Conservation (phyloP, 148 eudicot species). For the Chenopodium suecicum region DNA sequence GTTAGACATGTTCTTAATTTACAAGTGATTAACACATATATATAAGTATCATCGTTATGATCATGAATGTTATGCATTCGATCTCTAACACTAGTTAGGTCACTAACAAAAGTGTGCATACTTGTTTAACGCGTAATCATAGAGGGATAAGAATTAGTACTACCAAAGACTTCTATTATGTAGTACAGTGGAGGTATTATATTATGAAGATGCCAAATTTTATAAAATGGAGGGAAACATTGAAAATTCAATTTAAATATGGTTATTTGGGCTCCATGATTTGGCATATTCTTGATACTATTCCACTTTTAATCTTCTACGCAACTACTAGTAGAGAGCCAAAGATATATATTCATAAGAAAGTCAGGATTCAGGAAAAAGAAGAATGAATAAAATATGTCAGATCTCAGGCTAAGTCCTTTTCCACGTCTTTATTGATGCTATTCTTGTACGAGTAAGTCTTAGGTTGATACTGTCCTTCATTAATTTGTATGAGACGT, state of each 20-base stretch:
- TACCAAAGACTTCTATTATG: background rate
- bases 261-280: background rate
- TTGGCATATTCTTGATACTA: constrained; percentile 2
- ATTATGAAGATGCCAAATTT: background rate
- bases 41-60: too few relatives aligned
- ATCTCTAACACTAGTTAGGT: background rate
- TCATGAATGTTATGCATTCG: background rate
- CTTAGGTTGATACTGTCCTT: background rate
- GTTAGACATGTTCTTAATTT: too few relatives aligned
- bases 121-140: background rate
- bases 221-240: too few relatives aligned
- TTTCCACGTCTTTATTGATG: background rate
- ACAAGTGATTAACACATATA: too few relatives aligned
- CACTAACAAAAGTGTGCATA: background rate
- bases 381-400: too few relatives aligned
- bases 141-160: background rate
- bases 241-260: background rate
- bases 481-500: background rate
- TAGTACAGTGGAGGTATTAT: background rate
- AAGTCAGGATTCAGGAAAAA: background rate
- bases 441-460: background rate
- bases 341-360: background rate
- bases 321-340: too few relatives aligned
- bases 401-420: background rate
- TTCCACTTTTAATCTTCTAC: background rate